Evolutionary conservation across 73 alveolate species (phyloP).

Genomic region (Blepharisma stoltei): DNA sequence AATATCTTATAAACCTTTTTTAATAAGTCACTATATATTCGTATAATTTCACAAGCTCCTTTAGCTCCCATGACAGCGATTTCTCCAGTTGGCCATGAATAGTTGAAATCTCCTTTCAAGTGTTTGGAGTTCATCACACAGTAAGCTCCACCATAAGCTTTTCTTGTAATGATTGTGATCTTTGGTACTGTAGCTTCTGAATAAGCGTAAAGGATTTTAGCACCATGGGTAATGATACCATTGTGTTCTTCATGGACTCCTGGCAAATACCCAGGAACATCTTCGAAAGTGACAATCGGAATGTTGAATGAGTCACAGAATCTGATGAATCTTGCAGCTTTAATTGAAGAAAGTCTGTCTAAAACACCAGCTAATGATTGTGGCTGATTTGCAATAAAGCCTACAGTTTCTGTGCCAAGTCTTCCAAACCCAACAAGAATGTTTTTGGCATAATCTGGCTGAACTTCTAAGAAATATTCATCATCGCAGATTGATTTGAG

Average conservation of each 20-base stretch:
- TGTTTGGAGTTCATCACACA: no score
- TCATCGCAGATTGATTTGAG: slow-evolving; percentile 43
- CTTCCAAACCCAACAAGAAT: slow-evolving; percentile 58
- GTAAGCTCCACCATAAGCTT: slow-evolving; percentile 60
- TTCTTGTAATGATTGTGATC: slow-evolving; percentile 63
- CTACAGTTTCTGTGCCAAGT: slow-evolving; percentile 52
- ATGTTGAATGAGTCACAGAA: slow-evolving; percentile 67
- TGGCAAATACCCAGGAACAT: slow-evolving; percentile 69
- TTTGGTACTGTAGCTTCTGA: slow-evolving; percentile 69
- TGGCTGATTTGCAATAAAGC: slow-evolving; percentile 64
- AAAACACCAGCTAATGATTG: slow-evolving; percentile 60
- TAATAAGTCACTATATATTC: no score
- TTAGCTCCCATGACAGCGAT: slow-evolving; percentile 77
- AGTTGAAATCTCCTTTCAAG: no score
- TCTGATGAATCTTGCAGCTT: slow-evolving; percentile 67
- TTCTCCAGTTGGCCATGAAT: slow-evolving; percentile 74
- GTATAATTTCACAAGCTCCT: slow-evolving; percentile 54
- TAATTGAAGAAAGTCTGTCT: slow-evolving; percentile 51
- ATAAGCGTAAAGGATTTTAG: slow-evolving; percentile 59
- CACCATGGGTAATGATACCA: slow-evolving; percentile 70
- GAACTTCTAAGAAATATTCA: slow-evolving; percentile 53
- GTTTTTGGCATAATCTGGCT: slow-evolving; percentile 62
- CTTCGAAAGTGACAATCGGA: slow-evolving; percentile 56
- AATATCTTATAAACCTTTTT: no score
- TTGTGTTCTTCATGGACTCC: slow-evolving; percentile 61